Evolutionary conservation across 2,329 filamentous ascomycete species (phyloP).

Genomic region (Calycina herbarum): DNA sequence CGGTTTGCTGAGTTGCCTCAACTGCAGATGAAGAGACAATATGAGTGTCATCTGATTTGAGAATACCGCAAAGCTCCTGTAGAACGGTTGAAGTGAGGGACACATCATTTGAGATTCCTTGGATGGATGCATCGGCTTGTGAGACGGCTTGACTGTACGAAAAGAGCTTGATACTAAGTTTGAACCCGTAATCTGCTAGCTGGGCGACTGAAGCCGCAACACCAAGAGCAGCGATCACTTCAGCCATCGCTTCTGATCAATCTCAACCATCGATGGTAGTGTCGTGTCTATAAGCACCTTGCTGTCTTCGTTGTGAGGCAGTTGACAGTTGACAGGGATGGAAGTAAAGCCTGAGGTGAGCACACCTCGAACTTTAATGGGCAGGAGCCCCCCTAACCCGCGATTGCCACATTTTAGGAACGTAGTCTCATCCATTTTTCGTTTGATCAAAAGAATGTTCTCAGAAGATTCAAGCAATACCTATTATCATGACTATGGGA

Average conservation of each 20-base stretch:
- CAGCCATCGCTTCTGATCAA: constrained; percentile 16
- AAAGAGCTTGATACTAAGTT: constrained; percentile 21
- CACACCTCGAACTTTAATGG: neutral
- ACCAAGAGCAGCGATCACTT: constrained; percentile 18
- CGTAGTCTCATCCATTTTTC: too few relatives aligned
- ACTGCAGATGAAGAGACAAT: constrained; percentile 17
- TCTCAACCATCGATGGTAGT: neutral
- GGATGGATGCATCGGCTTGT: constrained; percentile 13
- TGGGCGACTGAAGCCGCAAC: constrained; percentile 19
- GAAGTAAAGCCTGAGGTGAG: neutral
- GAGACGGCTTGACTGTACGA: constrained; percentile 18
- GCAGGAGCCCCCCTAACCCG: too few relatives aligned
- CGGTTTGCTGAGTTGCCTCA: constrained; percentile 18
- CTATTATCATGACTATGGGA: too few relatives aligned
- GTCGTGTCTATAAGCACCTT: neutral
- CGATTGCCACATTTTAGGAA: too few relatives aligned
- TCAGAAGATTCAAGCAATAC: too few relatives aligned
- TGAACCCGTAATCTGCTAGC: constrained; percentile 21
- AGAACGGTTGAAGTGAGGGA: constrained; percentile 22
- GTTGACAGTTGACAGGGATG: neutral
- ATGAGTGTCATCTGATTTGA: constrained; percentile 16
- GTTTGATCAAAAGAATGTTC: too few relatives aligned
- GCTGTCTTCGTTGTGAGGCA: too few relatives aligned
- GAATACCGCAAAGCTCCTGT: constrained; percentile 17
- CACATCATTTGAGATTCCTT: constrained; percentile 19